Evolutionary conservation across 805 yeast species (phyloP), one percentile per base, ranked within the genome.

Genomic region (Myxozyma melibiosi): DNA sequence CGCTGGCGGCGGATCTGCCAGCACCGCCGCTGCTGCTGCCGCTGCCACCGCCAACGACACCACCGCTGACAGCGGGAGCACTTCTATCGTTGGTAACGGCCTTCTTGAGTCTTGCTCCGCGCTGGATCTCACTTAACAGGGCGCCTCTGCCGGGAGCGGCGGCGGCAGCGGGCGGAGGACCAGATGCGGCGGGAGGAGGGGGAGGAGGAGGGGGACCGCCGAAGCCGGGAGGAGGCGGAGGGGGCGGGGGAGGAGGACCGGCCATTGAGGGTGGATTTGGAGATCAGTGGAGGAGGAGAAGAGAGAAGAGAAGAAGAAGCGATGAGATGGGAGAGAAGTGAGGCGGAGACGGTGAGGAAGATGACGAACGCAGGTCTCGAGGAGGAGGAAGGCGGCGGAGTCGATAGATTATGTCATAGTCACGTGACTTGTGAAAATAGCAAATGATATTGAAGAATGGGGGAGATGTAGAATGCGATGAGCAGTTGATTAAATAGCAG

Each of bases 91-190:
- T 74, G 61, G 97, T 80, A 61, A 67, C 71, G 1, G 88, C 82
- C 61, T 85, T 84, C 67, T 83, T 85, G 54, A 86, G 75, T 44
- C 66, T 71, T 50, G 68, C 73, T 22, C 91, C 92, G 61, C 87
- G 86, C 66, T 90, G 81, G 63, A 92, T 92, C 69, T 88, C 96
- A 30, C 94, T 89, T 25, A 92, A 76, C 50, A 92, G 67, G 4
- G 79, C 80, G 25, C 41, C 33, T 11, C 64, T 45, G 25, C 61
- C 63, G 24, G 44, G 49, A 14, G 35, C 55, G 11, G 48, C 58
- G 9, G 43, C 58, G 8, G 39, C 40, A 9, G 44, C 70, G 68
- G 63, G 51, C 24, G 55, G 42, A 1, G 57, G 41, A 13, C 60
- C 52, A 2, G 40, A 34, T 2, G 49, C 51, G n/a, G 57, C 35